phyloP scores from a whole-genome alignment of 1,139 yeast species.

The Arxiozyma telluris region DNA sequence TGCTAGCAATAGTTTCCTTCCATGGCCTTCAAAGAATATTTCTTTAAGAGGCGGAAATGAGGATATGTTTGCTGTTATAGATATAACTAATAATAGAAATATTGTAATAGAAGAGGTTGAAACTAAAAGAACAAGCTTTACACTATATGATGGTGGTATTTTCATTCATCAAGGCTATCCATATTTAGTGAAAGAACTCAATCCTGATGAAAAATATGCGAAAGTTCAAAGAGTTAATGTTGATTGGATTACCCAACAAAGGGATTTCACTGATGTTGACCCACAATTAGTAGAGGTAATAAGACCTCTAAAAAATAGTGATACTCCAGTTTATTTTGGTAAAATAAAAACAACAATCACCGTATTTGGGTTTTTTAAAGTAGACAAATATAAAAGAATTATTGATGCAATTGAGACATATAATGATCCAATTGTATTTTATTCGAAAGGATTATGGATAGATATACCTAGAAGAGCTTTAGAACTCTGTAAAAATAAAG shows the following conservation, averaged over 20 bases:
- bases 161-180: constrained; percentile 90
- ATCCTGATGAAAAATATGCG: constrained; percentile 66
- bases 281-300: constrained; percentile 66
- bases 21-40: constrained; percentile 71
- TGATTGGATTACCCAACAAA: constrained; percentile 84
- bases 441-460: constrained; percentile 83
- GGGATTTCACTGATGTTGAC: constrained; percentile 90
- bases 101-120: constrained; percentile 85
- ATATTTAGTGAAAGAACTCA: constrained; percentile 75
- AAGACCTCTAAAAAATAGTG: constrained; percentile 43
- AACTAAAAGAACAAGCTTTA: constrained; percentile 78
- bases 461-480: constrained; percentile 64
- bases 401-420: constrained; percentile 88
- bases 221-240: constrained; percentile 81
- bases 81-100: constrained; percentile 66
- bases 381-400: constrained; percentile 65
- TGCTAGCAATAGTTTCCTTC: constrained; percentile 55
- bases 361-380: constrained; percentile 89
- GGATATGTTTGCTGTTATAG: constrained; percentile 76
- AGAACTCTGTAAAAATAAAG: constrained; percentile 47
- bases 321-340: constrained; percentile 69
- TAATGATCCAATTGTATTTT: constrained; percentile 66
- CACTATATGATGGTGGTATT: constrained; percentile 91
- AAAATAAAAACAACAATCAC: constrained; percentile 57
- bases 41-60: constrained; percentile 79